Percentiles rank a stretch among this genome's conserved stretches.
Conservation (phyloP, 352 stramenopile species). For the Heterotrichella gracilis region DNA sequence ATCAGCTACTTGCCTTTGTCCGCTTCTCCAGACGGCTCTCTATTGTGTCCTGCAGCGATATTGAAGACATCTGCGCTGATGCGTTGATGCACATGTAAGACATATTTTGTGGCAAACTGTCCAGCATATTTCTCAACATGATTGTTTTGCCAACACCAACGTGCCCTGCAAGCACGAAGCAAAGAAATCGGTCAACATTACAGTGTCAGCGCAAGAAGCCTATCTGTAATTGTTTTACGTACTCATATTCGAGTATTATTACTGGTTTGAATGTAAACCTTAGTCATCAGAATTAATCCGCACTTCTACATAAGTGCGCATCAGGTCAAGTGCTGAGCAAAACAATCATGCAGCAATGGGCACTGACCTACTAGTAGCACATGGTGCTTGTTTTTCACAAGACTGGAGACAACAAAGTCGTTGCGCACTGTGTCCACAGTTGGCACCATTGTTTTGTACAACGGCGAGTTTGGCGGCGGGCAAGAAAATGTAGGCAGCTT, state of each 20-base stretch:
- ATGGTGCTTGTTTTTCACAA: constrained; percentile 39
- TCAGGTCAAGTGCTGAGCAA: too few relatives aligned
- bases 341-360: too few relatives aligned
- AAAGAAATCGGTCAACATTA: too few relatives aligned
- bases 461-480: constrained; percentile 51
- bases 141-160: constrained; percentile 69
- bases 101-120: constrained; percentile 33
- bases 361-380: constrained; percentile 61
- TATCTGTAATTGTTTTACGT: too few relatives aligned
- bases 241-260: too few relatives aligned
- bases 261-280: too few relatives aligned
- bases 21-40: constrained; percentile 73
- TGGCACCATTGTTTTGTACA: constrained; percentile 65
- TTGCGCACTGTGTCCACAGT: constrained; percentile 68
- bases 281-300: too few relatives aligned
- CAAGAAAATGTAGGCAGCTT: constrained; percentile 35
- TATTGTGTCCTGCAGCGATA: constrained; percentile 61
- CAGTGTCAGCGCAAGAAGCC: too few relatives aligned
- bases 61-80: constrained; percentile 49
- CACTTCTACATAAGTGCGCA: too few relatives aligned
- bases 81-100: constrained; percentile 52
- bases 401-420: constrained; percentile 43
- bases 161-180: too few relatives aligned
- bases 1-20: constrained; percentile 64
- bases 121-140: constrained; percentile 58